phyloP scores from a whole-genome alignment of 306 rosid genomes.

The Acacia crassicarpa region DNA sequence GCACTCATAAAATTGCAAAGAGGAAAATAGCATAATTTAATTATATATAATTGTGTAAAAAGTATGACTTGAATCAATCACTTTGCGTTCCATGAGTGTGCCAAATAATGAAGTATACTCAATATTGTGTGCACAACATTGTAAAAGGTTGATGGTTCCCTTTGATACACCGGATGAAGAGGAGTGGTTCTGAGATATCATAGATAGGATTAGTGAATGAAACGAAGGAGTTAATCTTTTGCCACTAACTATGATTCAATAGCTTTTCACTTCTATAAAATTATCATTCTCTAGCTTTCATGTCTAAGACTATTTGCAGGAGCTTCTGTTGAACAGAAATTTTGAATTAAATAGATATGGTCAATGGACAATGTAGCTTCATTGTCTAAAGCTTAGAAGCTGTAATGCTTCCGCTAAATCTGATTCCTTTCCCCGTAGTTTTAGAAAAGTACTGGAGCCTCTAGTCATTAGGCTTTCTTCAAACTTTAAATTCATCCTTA shows the following conservation, averaged over 20 bases:
- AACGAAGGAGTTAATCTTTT: neutral
- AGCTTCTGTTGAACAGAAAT: neutral
- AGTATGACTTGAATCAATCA: neutral
- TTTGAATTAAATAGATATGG: neutral
- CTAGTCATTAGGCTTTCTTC: neutral
- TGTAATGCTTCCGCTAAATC: neutral
- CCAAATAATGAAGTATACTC: neutral
- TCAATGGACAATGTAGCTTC: neutral
- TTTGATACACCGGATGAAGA: neutral
- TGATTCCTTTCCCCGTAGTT: neutral
- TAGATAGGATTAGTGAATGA: neutral
- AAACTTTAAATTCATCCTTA: neutral
- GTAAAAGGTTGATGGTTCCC: neutral
- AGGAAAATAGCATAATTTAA: neutral
- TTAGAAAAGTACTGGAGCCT: neutral
- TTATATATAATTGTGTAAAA: too few species aligned
- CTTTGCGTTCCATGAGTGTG: neutral
- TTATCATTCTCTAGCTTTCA: neutral
- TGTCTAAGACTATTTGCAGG: conserved; percentile 10
- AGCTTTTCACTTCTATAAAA: neutral
- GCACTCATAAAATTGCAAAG: neutral
- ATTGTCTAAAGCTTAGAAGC: neutral
- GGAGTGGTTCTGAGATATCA: neutral
- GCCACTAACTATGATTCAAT: neutral
- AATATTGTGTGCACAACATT: neutral